Conservation (phyloP, 768 basidiomycete genomes). For the Mycena amicta region DNA sequence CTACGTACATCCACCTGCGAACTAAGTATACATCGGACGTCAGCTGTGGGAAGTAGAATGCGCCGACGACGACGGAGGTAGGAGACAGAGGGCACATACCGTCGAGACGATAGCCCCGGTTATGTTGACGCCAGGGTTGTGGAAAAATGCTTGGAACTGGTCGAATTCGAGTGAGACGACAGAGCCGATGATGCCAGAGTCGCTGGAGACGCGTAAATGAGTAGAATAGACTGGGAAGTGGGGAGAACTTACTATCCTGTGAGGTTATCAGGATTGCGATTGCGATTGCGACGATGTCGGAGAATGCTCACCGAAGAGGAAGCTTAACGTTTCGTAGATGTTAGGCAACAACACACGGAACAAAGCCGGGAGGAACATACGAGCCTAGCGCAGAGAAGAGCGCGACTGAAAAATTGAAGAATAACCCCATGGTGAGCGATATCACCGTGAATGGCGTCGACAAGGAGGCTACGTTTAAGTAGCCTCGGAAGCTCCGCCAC, state of each 20-base stretch:
- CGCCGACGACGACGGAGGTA: not conserved
- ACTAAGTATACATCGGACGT: not conserved
- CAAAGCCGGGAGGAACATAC: constrained; percentile 5
- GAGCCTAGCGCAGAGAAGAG: constrained; percentile 23
- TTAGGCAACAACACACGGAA: not conserved
- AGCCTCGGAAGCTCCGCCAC: too few relatives aligned
- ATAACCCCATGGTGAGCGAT: constrained; percentile 21
- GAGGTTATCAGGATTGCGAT: not conserved
- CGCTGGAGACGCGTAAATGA: constrained; percentile 3
- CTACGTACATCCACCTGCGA: constrained; percentile 21
- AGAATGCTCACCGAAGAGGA: constrained; percentile 16
- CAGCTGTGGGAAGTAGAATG: not conserved
- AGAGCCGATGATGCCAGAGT: constrained; percentile 23
- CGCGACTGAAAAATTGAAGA: constrained; percentile 19
- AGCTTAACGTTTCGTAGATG: constrained; percentile 10
- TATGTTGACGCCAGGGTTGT: constrained; percentile 36
- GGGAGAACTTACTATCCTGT: constrained; percentile 15
- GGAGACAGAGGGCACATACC: constrained; percentile 32
- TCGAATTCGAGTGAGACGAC: constrained; percentile 19
- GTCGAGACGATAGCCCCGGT: constrained; percentile 58
- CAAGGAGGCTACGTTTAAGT: too few relatives aligned
- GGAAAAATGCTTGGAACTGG: constrained; percentile 14
- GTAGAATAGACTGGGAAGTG: not conserved
- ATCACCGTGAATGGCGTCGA: too few relatives aligned
- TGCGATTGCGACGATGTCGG: too few relatives aligned